Evolutionary conservation across 1,284 basidiomycete genomes (phyloP), one percentile per base, ranked within the genome.

Genomic region (Naganishia cerealis): DNA sequence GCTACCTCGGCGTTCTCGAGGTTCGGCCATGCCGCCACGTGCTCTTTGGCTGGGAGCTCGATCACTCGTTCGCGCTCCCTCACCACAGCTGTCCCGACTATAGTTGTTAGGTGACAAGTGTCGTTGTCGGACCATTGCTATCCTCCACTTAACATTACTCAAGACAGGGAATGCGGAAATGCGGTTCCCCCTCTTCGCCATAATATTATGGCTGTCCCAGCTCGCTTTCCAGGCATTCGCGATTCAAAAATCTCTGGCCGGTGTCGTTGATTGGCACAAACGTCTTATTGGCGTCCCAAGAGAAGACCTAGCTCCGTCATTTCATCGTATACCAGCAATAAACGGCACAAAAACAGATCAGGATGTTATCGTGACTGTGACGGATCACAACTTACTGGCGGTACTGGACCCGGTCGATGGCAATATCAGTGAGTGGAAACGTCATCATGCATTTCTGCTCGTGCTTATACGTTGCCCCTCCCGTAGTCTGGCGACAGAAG

Each of bases 201-300:
- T 43, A 12, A 40, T 63, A 26, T 8, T 63, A 63, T 63, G 48
- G 48, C 57, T 67, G 10, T 21, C 48, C 50, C 48, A 65, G 29
- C 54, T 68, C 39, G 13, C 46, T 8, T 40, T 52, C 15, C 58
- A 57, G 38, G 72, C 73, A 12, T 21, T 73, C 0, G 77, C 76
- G 3, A 69, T 80, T 9, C 78, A 80, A 69, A 72, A 74, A 29
- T 76, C 79, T 52, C 72, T 81, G 18, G 91, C 87, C 42, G 92
- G 92, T 59, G 83, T 91, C 40, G 85, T 92, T 43, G 92, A 94
- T 82, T 94, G 92, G 92, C 86, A 94, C 80, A 88, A 87, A 72
- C 79, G 84, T 24, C 84, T 89, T 36, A 81, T 92, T 66, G 92
- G 92, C 26, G 82, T 88, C 9, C 90, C 91, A 0, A 78, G 87